These are phyloP conservation scores for Boletus reticulatus DNA, from an alignment of 768 basidiomycete species.

Conservation along the genomic window DNA sequence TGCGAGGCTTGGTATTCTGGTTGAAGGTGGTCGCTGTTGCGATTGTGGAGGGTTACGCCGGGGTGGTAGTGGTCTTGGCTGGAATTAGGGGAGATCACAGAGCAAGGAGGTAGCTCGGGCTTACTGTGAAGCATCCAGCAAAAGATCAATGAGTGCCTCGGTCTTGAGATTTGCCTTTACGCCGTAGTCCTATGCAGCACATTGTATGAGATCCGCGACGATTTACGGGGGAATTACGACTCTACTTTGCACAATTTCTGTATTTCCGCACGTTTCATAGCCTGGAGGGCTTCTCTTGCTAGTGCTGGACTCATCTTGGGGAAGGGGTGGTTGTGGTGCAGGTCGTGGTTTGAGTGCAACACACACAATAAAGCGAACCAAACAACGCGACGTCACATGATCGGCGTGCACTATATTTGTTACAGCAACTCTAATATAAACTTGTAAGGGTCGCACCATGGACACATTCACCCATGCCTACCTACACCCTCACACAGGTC, in stretches of 20 bases:
- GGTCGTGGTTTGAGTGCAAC: slow-evolving; percentile 47
- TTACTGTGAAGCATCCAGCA: slow-evolving; percentile 51
- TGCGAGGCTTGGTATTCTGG: slow-evolving; percentile 31
- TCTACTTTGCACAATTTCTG: slow-evolving; percentile 65
- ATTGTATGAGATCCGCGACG: slow-evolving; percentile 13
- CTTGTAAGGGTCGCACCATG: background rate
- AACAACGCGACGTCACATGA: slow-evolving; percentile 53
- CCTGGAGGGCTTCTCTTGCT: slow-evolving; percentile 46
- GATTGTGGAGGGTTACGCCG: slow-evolving; percentile 19
- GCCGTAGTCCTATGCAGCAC: slow-evolving; percentile 59
- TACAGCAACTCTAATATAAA: background rate
- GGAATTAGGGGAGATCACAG: slow-evolving; percentile 35
- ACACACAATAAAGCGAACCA: slow-evolving; percentile 39
- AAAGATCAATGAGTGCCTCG: slow-evolving; percentile 72
- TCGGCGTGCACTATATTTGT: slow-evolving; percentile 5
- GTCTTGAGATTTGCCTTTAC: slow-evolving; percentile 83
- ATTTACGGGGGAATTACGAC: slow-evolving; percentile 11
- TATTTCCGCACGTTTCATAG: slow-evolving; percentile 49
- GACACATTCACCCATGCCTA: slow-evolving; percentile 22
- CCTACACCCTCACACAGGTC: slow-evolving; percentile 55
- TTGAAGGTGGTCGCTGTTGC: slow-evolving; percentile 31
- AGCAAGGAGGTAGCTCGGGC: slow-evolving; percentile 35
- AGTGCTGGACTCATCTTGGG: slow-evolving; percentile 40
- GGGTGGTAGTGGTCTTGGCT: slow-evolving; percentile 24
- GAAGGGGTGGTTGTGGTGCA: slow-evolving; percentile 6